Evolutionary conservation across 768 basidiomycete species (phyloP).

Genomic region (Russula griseocarnosa): DNA sequence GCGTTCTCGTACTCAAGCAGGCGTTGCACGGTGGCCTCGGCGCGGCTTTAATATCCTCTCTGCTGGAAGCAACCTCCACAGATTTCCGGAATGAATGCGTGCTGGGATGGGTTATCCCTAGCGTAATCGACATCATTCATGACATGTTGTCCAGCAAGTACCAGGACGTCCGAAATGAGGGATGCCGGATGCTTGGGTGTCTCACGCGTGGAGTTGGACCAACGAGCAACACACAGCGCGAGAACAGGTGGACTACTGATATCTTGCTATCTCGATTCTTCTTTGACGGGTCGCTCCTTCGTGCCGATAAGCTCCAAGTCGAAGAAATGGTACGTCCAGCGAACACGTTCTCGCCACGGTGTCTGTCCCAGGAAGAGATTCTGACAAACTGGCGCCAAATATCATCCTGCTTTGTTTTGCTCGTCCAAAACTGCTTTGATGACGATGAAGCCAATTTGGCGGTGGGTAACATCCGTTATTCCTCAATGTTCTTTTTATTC

Average conservation of each 20-base stretch:
- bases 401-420: constrained; percentile 13
- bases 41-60: constrained; percentile 12
- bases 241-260: constrained; percentile 8
- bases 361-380: constrained; percentile 19
- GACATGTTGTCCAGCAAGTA: constrained; percentile 22
- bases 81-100: background rate
- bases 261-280: constrained; percentile 7
- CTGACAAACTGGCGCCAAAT: constrained; percentile 8
- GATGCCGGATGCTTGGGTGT: constrained; percentile 4
- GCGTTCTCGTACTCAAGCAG: constrained; percentile 22
- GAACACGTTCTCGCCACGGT: constrained; percentile 5
- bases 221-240: background rate
- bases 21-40: constrained; percentile 17
- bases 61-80: background rate
- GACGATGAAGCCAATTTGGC: background rate
- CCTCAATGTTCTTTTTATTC: background rate
- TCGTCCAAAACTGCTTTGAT: constrained; percentile 3
- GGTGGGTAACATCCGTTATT: background rate
- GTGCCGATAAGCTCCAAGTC: constrained; percentile 12
- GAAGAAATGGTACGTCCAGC: constrained; percentile 3
- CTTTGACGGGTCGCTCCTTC: constrained; percentile 20
- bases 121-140: constrained; percentile 11
- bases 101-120: constrained; percentile 6
- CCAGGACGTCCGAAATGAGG: constrained; percentile 8
- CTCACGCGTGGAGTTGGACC: background rate